Evolutionary conservation across 192 early-diverging fungal species (phyloP), one percentile per base, ranked within the genome.

Genomic region (Dimargaris cristalligena): DNA sequence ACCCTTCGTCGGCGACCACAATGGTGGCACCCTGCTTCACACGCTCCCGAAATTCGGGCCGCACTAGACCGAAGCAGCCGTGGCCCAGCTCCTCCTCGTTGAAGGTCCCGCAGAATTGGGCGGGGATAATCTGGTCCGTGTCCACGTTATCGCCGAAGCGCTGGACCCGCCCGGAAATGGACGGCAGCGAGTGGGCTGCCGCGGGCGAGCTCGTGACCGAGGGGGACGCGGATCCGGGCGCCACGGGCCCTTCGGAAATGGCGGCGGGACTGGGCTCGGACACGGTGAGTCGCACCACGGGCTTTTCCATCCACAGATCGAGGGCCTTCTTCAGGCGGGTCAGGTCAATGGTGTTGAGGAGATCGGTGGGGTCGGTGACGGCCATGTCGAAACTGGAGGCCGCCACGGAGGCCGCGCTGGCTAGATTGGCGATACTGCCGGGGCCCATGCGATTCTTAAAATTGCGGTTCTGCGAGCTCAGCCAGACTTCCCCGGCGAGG

Each of bases 361-460:
- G 76, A 48, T 78, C 80, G 54, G 74, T 71, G 22, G 85, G 85
- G 65, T 85, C 81, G 38, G 76, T 74, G 33, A 84, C 67, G 63
- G 71, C 72, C 85, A 87, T 87, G 72, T 70, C 75, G 63, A 88
- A 88, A 29, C 77, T 79, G 8, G 86, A 88, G 2, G 84, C 86
- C 22, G 86, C 86, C 20, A 88, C 86, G 20, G 84, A 85, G 41
- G 86, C 82, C 16, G 86, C 86, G n/a, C 82, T 85, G 23, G 81
- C 77, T 29, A 88, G 72, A 68, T 88, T 88, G 54, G 76, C 86
- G 50, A 88, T 88, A 33, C 81, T 80, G 47, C 86, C 86, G 52
- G 82, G 80, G 28, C 86, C 86, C 86, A 88, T 88, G 61, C 86
- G 79, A 70, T 88, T 88, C 72, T 81, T 81, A 66, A 88, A 88